Evolutionary conservation across 495 filamentous ascomycete genomes (phyloP).

Genomic region (Aspergillus funiculosus): DNA sequence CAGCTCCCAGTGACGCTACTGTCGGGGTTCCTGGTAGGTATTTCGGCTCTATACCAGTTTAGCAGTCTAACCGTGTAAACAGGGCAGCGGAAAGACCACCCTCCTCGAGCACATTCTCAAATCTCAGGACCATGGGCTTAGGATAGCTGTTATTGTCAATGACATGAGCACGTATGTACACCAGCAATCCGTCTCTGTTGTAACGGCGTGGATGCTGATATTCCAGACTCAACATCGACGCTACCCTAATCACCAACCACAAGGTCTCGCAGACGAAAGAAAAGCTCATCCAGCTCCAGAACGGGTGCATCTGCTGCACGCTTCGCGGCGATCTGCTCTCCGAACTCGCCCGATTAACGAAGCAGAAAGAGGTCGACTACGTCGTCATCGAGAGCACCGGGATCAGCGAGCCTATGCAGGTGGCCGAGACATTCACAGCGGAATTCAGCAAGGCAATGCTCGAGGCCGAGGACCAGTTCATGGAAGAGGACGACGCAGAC

Average conservation of each 20-base stretch:
- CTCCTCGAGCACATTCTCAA: slow-evolving; percentile 52
- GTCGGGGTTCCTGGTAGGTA: slow-evolving; percentile 42
- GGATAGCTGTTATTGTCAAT: slow-evolving; percentile 54
- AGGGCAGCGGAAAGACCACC: slow-evolving; percentile 55
- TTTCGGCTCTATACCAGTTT: background rate
- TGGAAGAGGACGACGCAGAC: slow-evolving; percentile 19
- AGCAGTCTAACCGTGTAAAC: background rate
- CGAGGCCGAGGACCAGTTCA: slow-evolving; percentile 26
- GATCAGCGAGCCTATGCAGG: slow-evolving; percentile 59
- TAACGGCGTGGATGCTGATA: too few species aligned
- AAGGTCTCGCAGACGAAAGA: slow-evolving; percentile 48
- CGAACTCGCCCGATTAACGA: slow-evolving; percentile 47
- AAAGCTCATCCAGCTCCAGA: slow-evolving; percentile 55
- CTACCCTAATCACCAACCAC: slow-evolving; percentile 48
- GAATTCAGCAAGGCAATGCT: slow-evolving; percentile 44
- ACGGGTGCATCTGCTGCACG: slow-evolving; percentile 59
- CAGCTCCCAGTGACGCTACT: slow-evolving; percentile 44
- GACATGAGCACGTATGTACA: slow-evolving; percentile 46
- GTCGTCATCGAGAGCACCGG: slow-evolving; percentile 57
- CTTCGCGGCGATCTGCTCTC: slow-evolving; percentile 52
- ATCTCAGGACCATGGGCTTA: slow-evolving; percentile 46
- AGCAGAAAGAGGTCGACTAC: slow-evolving; percentile 48
- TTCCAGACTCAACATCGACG: slow-evolving; percentile 49
- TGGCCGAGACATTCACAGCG: slow-evolving; percentile 54
- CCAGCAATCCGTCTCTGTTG: background rate